phyloP scores from a whole-genome alignment of 2,329 filamentous ascomycete species.

The Fusarium sp. region DNA sequence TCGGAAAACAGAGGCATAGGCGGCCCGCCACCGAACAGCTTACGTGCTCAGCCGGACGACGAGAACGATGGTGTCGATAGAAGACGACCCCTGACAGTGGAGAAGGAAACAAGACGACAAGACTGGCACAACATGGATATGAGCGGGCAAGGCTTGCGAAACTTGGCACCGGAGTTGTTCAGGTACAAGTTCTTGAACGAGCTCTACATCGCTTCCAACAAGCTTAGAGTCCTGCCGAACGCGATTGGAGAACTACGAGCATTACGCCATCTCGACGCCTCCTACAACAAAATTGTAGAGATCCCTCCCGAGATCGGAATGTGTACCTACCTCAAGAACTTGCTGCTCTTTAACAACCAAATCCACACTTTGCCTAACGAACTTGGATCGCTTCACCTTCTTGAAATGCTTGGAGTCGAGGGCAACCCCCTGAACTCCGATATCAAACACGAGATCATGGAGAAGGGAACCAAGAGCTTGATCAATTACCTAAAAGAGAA shows the following conservation, averaged over 20 bases:
- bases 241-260: constrained; percentile 85
- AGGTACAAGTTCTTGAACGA: constrained; percentile 89
- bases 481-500: constrained; percentile 86
- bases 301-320: constrained; percentile 94
- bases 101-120: constrained; percentile 75
- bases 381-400: constrained; percentile 85
- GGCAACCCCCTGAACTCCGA: constrained; percentile 86
- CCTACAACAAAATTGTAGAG: constrained; percentile 84
- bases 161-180: constrained; percentile 83
- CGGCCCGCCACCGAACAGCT: constrained; percentile 63
- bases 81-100: constrained; percentile 72
- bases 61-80: constrained; percentile 68
- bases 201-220: constrained; percentile 94
- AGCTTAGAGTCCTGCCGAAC: constrained; percentile 81
- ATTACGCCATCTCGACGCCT: constrained; percentile 86
- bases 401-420: constrained; percentile 91
- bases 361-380: constrained; percentile 86
- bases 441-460: constrained; percentile 84
- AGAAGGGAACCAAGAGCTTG: constrained; percentile 86
- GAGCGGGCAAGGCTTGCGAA: constrained; percentile 92
- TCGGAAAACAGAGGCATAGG: constrained; percentile 75
- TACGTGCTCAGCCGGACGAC: constrained; percentile 60
- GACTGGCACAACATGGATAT: constrained; percentile 95
- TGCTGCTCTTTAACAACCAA: constrained; percentile 91
- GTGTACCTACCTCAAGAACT: constrained; percentile 89